A percentile compares a stretch with the other conserved stretches of the same genome.
phyloP scores from a whole-genome alignment of 1,139 yeast genomes.

The Nakaseomyces kungkrabaensis region DNA sequence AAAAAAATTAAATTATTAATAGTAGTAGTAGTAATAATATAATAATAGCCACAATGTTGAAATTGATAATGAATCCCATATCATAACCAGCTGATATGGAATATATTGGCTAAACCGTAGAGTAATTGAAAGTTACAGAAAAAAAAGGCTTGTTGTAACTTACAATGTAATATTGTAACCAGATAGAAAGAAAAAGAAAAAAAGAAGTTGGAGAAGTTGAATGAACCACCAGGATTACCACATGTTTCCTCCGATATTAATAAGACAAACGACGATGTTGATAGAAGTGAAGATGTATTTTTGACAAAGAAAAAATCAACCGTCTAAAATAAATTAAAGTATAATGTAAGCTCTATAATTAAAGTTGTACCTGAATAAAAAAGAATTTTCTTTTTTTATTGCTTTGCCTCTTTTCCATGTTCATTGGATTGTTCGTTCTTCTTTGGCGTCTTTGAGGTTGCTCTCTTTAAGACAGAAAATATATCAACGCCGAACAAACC shows the following conservation, averaged over 20 bases:
- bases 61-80: neutral
- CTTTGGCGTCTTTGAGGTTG: constrained; percentile 23
- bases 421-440: neutral
- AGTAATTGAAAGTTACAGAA: neutral
- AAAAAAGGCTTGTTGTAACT: no score
- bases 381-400: no score
- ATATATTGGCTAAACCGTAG: neutral
- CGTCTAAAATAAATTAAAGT: neutral
- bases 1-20: no score
- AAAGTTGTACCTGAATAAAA: neutral
- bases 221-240: neutral
- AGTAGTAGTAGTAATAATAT: no score
- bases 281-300: neutral
- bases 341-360: neutral
- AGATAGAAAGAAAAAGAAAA: no score
- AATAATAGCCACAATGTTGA: no score
- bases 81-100: neutral
- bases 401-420: no score
- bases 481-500: constrained; percentile 51
- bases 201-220: neutral
- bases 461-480: constrained; percentile 46
- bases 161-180: no score
- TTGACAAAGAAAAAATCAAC: neutral
- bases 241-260: neutral
- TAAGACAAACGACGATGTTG: neutral